Percentiles rank a stretch among this genome's conserved stretches.
These are phyloP conservation scores for Sisymbrium irio DNA, from an alignment of 345 rosid genomes.

Conservation along the genomic window DNA sequence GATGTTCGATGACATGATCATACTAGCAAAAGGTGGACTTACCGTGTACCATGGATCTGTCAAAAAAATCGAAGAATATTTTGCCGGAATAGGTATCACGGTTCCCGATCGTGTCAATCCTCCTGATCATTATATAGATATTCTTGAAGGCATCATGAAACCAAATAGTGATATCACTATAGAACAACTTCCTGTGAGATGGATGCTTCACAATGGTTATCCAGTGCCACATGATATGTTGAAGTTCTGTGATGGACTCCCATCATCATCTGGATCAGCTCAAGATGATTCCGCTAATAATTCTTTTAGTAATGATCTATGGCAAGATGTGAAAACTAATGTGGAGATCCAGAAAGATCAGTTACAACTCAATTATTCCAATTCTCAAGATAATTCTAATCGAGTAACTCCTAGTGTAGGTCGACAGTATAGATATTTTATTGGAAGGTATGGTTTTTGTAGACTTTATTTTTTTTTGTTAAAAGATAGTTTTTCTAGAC, in stretches of 20 bases:
- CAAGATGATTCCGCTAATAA: slow-evolving; percentile 28
- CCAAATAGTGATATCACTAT: slow-evolving; percentile 47
- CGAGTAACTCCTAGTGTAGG: slow-evolving; percentile 57
- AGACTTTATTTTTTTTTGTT: no score
- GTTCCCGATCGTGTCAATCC: slow-evolving; percentile 87
- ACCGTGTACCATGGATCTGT: slow-evolving; percentile 77
- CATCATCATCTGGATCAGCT: slow-evolving; percentile 27
- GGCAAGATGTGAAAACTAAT: slow-evolving; percentile 46
- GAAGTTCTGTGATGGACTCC: slow-evolving; percentile 50
- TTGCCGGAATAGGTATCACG: slow-evolving; percentile 59
- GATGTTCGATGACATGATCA: slow-evolving; percentile 90
- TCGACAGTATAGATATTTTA: slow-evolving; percentile 73
- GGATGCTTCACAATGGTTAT: slow-evolving; percentile 90
- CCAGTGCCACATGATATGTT: slow-evolving; percentile 80
- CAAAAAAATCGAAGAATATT: slow-evolving; percentile 82
- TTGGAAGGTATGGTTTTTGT: slow-evolving; percentile 56
- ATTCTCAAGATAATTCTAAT: slow-evolving; percentile 60
- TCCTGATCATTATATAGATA: slow-evolving; percentile 87
- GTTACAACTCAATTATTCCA: slow-evolving; percentile 38
- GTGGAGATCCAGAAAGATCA: slow-evolving; percentile 43
- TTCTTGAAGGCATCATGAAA: slow-evolving; percentile 75
- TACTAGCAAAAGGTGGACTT: slow-evolving; percentile 86
- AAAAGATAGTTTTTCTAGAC: no score
- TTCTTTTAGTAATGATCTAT: slow-evolving; percentile 55
- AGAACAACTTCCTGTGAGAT: slow-evolving; percentile 77